Base-by-base conservation (phyloP, 2,329 filamentous ascomycete genomes). In the Chrysosporium keratinophilum region DNA sequence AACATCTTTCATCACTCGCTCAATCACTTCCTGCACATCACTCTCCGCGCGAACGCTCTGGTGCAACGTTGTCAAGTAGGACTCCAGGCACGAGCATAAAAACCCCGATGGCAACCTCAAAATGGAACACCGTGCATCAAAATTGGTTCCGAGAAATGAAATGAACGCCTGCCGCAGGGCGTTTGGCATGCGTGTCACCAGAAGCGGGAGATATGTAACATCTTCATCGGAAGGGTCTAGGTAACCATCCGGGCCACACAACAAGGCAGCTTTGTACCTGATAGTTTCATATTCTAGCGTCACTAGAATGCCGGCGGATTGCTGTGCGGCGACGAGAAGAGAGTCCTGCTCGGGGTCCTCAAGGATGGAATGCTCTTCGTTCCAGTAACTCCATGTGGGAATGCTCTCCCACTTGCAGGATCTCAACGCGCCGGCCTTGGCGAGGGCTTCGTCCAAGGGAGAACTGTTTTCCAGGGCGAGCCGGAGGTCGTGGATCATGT, bases 151-250 rank as follows among this genome's bases (percentile, higher is more conserved):
- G 12, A 80, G 61, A 59, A 79, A 79, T 12, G 72, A 64, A 49
- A 76, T 62, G 50, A 79, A 71, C 1, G 69, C 68, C 37, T 77
- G 73, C 3, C 76, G 71, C 10, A 79, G 63, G 0, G 71, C 63
- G 34, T 69, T 74, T 1, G 77, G 76, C 62, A 78, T 73, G 55
- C 74, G 74, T 2, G 76, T 72, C 40, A 79, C 62, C 12, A 79
- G 65, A 12, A 79, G 62, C 0, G 77, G 77, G 2, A 79, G 68
- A 14, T 70, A 64, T 1, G 76, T 78, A 47, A 75, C 75, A 1
- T 65, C 58, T 3, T 67, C 63, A 17, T 47, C 17, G 0, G 49
- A 35, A 10, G 40, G 19, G 19, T 34, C 19, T 35, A 48, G 52
- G 20, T 56, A 60, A 12, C 50, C 48, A 54, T 55, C 55, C 31